Evolutionary conservation across 129 eudicot genomes (phyloP), one percentile per base, ranked within the genome.

Genomic region (Chrysanthemum lavandulifolium): DNA sequence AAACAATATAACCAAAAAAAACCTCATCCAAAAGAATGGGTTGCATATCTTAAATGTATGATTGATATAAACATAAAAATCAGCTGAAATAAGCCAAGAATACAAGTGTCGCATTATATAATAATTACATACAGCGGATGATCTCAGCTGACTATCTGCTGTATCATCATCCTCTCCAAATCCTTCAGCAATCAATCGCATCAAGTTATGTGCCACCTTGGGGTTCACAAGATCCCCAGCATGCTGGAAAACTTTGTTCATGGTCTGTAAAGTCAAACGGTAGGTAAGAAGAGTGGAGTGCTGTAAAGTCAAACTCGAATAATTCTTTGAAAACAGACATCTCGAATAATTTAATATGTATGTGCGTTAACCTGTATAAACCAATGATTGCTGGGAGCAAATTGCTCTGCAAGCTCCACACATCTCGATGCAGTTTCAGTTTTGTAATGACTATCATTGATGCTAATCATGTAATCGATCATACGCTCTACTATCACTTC

Each of bases 401-500:
- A 31, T 31, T 31, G 36, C 36, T 31, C 36, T 31, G 36, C 36
- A 31, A 31, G 36, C 36, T 31, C 96, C 66, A 95, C 97, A 78
- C 99, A 95, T 86, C 97, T 80, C 10, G 99, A 95, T 73, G 99
- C 97, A 79, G 90, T 95, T 78, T 95, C 97, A 27, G 97, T 88
- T 81, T 95, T 95, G 87, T 88, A 95, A 83, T 95, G 99, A 84
- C 51, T 91, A 76, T 95, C 99, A 81, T 73, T 95, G 67, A 95
- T 86, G 84, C 85, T 95, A 68, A 88, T 91, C 99, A 91, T 95
- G 89, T 95, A 95, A 64, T 91, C 97, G 70, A 95, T 91, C 99
- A 95, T 95, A 49, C 97, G 94, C 78, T 88, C 99, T 33, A 95
- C 99, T 82, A 95, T 95, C 48, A 95, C 99, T 88, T 95, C 98